Conservation (phyloP, 2,329 filamentous ascomycete species). For the Colletotrichum tropicicola region DNA sequence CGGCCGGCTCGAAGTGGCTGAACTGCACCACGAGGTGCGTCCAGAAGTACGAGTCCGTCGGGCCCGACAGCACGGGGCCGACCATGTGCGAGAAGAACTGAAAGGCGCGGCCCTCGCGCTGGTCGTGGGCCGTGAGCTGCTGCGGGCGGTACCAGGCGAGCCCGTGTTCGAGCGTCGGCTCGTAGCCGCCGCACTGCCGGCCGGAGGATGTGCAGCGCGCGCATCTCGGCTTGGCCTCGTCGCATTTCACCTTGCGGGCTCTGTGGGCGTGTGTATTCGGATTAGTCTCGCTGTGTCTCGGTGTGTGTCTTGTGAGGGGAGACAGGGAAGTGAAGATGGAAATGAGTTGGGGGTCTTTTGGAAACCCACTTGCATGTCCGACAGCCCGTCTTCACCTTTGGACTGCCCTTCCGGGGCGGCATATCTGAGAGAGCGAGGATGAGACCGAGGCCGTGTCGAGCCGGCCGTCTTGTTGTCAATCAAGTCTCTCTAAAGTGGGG, state of each 20-base stretch:
- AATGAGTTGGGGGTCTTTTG: background rate
- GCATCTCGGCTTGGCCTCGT: conserved; percentile 63
- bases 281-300: background rate
- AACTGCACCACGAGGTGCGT: conserved; percentile 55
- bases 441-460: background rate
- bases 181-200: conserved; percentile 43
- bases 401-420: conserved; percentile 25
- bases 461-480: background rate
- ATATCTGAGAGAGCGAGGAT: background rate
- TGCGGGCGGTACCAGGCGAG: conserved; percentile 30
- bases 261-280: too few species aligned
- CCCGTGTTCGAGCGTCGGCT: conserved; percentile 13
- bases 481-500: background rate
- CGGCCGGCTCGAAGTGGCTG: conserved; percentile 52
- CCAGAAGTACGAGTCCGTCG: conserved; percentile 47
- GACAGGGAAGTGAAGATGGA: background rate
- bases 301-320: background rate
- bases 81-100: conserved; percentile 28
- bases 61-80: conserved; percentile 25
- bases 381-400: conserved; percentile 58
- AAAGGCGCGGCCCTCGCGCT: conserved; percentile 32
- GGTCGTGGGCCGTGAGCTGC: conserved; percentile 27
- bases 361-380: conserved; percentile 62
- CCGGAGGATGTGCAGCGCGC: conserved; percentile 63
- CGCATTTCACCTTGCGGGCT: conserved; percentile 65